Evolutionary conservation across 331 rosid species (phyloP).

Genomic region (Rosa hybrid): DNA sequence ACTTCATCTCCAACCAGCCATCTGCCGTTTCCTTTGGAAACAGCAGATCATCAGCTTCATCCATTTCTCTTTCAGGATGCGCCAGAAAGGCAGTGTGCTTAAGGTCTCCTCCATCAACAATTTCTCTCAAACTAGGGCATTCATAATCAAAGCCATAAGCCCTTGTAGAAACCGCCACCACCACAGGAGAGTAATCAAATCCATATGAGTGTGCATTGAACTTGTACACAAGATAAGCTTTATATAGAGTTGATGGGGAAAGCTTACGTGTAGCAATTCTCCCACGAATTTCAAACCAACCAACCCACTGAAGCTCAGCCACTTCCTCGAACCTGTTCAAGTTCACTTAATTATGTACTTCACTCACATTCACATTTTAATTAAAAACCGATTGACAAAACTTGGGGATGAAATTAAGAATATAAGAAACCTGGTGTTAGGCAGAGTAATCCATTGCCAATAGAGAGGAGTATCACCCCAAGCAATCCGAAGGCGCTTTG

Average conservation of each 20-base stretch:
- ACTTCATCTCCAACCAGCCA: neutral
- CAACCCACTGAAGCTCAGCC: neutral
- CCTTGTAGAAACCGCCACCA: neutral
- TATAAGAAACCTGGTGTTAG: neutral
- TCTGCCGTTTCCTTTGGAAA: neutral
- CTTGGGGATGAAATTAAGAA: neutral
- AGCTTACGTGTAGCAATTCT: neutral
- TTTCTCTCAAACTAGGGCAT: neutral
- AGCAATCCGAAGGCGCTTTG: constrained; percentile 39
- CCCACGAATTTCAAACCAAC: neutral
- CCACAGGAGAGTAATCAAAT: neutral
- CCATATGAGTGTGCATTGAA: neutral
- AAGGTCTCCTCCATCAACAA: neutral
- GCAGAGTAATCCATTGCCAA: constrained; percentile 47
- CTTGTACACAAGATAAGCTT: constrained; percentile 2
- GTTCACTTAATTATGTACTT: neutral
- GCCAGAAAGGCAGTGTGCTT: neutral
- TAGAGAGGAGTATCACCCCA: constrained; percentile 57
- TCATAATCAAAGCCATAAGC: neutral
- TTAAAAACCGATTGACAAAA: neutral
- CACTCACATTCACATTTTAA: neutral
- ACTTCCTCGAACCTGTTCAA: neutral
- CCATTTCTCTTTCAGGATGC: neutral
- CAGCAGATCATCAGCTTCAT: neutral
- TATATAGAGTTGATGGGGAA: neutral